Evolutionary conservation across 2,329 filamentous ascomycete species (phyloP).

Genomic region (Penicillium expansum): DNA sequence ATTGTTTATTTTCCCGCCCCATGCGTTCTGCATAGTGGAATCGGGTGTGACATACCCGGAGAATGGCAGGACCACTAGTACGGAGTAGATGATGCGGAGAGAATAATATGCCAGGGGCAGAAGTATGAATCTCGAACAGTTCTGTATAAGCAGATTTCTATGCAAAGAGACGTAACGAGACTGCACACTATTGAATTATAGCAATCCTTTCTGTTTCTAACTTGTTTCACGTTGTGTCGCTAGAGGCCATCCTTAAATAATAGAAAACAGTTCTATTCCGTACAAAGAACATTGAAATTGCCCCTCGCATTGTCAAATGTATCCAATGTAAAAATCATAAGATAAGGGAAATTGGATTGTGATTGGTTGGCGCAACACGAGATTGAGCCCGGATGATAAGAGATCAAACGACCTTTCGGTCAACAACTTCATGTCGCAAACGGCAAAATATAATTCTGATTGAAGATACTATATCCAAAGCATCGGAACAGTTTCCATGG

Average conservation of each 20-base stretch:
- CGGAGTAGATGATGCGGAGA: neutral
- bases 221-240: neutral
- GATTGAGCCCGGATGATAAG: slow-evolving; percentile 13
- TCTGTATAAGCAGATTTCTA: neutral
- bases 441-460: neutral
- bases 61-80: neutral
- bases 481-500: neutral
- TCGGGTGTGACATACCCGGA: neutral
- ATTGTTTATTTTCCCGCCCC: slow-evolving; percentile 5
- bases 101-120: neutral
- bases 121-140: neutral
- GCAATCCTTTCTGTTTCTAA: neutral
- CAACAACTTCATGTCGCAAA: neutral
- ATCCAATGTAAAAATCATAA: neutral
- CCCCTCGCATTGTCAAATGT: neutral
- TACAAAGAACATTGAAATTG: neutral
- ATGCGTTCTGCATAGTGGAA: slow-evolving; percentile 15
- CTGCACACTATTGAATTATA: neutral
- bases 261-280: neutral
- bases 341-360: slow-evolving; percentile 6
- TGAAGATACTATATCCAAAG: neutral
- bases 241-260: neutral
- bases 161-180: neutral
- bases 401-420: neutral
- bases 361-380: slow-evolving; percentile 13